A percentile compares a stretch with the other conserved stretches of the same genome.
Conservation (phyloP, 495 filamentous ascomycete species). For the Xylaria longipes region DNA sequence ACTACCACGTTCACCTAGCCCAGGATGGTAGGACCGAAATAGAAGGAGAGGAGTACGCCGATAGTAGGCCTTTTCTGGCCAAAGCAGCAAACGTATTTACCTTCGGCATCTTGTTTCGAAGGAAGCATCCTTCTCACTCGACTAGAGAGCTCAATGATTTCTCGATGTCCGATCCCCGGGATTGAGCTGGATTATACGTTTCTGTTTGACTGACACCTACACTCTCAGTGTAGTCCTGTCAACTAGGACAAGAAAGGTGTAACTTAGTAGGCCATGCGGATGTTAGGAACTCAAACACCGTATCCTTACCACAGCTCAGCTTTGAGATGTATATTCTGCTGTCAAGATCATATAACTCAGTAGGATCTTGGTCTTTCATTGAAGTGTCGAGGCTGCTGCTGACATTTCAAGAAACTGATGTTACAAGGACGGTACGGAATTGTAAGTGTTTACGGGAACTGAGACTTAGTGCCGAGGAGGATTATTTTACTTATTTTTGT, state of each 20-base stretch:
- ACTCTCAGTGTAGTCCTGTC: neutral
- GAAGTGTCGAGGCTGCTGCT: neutral
- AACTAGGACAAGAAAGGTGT: neutral
- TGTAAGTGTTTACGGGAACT: neutral
- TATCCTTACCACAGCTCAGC: neutral
- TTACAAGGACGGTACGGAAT: neutral
- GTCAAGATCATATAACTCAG: neutral
- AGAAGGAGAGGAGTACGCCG: conserved; percentile 26
- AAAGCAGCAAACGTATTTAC: conserved; percentile 35
- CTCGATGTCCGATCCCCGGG: neutral
- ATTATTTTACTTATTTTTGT: neutral
- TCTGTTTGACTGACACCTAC: neutral
- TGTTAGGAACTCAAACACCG: neutral
- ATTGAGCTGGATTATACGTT: neutral
- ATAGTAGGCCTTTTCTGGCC: conserved; percentile 32
- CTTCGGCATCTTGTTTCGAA: conserved; percentile 32
- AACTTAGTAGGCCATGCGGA: neutral
- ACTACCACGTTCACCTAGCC: conserved; percentile 36
- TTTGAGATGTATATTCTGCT: neutral
- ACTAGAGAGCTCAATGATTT: neutral
- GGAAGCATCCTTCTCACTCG: neutral
- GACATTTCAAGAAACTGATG: neutral
- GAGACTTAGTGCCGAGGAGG: neutral
- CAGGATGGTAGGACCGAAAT: conserved; percentile 38
- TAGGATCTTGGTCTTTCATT: neutral